A percentile compares a stretch with the other conserved stretches of the same genome.
These are phyloP conservation scores for Suhomyces guaymorum DNA, from an alignment of 1,139 yeast genomes.

Conservation along the genomic window DNA sequence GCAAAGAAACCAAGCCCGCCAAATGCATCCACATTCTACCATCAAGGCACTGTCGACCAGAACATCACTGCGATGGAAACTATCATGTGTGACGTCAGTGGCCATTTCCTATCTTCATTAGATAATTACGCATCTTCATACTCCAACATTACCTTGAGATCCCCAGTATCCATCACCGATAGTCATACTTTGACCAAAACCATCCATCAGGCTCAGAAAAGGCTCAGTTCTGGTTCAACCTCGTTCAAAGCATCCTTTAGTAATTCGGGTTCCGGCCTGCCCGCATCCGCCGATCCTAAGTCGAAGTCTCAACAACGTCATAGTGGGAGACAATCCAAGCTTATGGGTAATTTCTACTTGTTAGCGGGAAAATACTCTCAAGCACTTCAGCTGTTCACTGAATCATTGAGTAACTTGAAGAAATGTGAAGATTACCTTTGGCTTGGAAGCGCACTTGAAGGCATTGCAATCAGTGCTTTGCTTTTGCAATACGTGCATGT, in stretches of 20 bases:
- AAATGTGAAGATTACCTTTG: constrained; percentile 76
- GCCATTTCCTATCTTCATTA: constrained; percentile 61
- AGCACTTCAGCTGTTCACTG: constrained; percentile 71
- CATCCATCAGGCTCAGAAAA: constrained; percentile 52
- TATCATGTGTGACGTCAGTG: constrained; percentile 69
- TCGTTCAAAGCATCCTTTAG: constrained; percentile 38
- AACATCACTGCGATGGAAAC: constrained; percentile 58
- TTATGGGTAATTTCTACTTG: constrained; percentile 73
- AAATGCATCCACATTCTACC: constrained; percentile 28
- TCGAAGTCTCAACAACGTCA: constrained; percentile 36
- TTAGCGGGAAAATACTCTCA: constrained; percentile 76
- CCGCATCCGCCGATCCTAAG: constrained; percentile 24
- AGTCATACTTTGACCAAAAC: constrained; percentile 51
- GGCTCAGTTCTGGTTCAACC: constrained; percentile 40
- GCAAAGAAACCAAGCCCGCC: constrained; percentile 12
- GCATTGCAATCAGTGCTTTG: constrained; percentile 66
- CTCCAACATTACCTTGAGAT: constrained; percentile 67
- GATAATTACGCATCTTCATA: constrained; percentile 71
- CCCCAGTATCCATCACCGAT: constrained; percentile 67
- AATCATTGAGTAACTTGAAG: constrained; percentile 62
- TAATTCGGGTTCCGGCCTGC: constrained; percentile 7
- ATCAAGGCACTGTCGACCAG: constrained; percentile 21
- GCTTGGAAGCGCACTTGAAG: constrained; percentile 86
- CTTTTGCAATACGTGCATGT: constrained; percentile 60
- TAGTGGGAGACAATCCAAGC: constrained; percentile 72